phyloP scores from a whole-genome alignment of 1,284 basidiomycete genomes.

The Ustilago bromivora region DNA sequence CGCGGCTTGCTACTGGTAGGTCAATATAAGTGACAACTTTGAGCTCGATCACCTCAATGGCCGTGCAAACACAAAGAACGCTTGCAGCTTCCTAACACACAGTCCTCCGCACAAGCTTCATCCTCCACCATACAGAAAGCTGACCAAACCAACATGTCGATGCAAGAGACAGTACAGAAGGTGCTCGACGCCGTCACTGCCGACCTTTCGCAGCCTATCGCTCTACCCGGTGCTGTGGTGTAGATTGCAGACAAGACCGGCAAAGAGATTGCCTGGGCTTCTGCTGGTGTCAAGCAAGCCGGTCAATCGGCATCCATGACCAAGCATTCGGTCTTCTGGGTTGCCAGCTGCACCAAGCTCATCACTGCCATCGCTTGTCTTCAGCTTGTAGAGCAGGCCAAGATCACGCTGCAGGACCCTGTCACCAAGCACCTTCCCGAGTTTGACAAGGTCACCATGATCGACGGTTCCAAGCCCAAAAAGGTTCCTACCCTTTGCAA shows the following conservation, averaged over 20 bases:
- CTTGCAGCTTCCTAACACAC: neutral
- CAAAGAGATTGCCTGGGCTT: constrained; percentile 51
- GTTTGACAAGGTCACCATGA: constrained; percentile 49
- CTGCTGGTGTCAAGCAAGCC: constrained; percentile 52
- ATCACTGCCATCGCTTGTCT: constrained; percentile 67
- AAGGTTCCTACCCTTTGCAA: constrained; percentile 52
- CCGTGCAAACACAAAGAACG: neutral
- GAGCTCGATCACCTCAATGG: neutral
- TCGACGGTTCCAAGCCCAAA: constrained; percentile 45
- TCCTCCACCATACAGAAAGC: neutral
- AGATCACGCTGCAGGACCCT: constrained; percentile 60
- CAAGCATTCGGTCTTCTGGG: constrained; percentile 57
- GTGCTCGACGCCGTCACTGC: constrained; percentile 34
- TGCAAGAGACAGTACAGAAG: constrained; percentile 39
- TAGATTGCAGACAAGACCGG: constrained; percentile 55
- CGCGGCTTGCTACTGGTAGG: neutral
- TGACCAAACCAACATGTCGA: constrained; percentile 16
- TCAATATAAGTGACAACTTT: neutral
- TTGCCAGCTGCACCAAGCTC: constrained; percentile 67
- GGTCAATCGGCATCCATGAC: constrained; percentile 47
- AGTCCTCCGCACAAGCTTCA: neutral
- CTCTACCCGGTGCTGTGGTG: constrained; percentile 56
- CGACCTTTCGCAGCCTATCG: constrained; percentile 32
- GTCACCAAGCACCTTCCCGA: constrained; percentile 58
- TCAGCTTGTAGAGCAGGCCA: constrained; percentile 66